Evolutionary conservation across 2,329 filamentous ascomycete species (phyloP), one percentile per base, ranked within the genome.

Genomic region (Pestalotiopsis fici): DNA sequence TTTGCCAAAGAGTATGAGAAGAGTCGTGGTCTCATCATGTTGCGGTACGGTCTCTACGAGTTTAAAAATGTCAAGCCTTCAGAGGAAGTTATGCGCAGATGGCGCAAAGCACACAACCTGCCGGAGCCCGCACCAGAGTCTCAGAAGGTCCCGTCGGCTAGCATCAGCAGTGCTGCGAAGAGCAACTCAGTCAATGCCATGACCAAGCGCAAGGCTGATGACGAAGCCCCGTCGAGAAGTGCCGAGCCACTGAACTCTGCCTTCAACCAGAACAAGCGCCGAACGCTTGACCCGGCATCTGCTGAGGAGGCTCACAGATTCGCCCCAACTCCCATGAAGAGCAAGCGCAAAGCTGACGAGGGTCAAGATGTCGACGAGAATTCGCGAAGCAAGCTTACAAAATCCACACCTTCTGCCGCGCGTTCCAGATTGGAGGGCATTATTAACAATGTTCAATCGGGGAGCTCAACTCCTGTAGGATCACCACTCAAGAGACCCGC

Each of bases 1-100:
- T 90, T 90, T 67, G 87, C 87, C 50, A 90, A 89, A 74, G 87
- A 89, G 74, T 90, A 88, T 69, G 87, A 90, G 74, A 90, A 90
- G 80, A 89, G 87, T 73, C 82, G 87, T 61, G 87, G 86, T 71
- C 78, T 90, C 56, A 89, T 90, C 67, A 84, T 90, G 77, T 74
- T 90, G 66, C 86, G 87, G 60, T 90, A 90, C 69, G 87, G 87
- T 2, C 82, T 89, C 1, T 90, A 89, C 73, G 85, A 89, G 72
- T 90, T 89, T 78, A 88, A 89, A 78, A 89, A 86, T 21, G 83
- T 89, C 55, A 88, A 88, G 72, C 86, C 87, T 1, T 87, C 87
- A 0, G 85, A 84, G 68, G 85, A 88, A 50, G 81, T 88, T 9
- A 80, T 89, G 65, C 86, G 84, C 75, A 85, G 85, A 71, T 90